phyloP scores from a whole-genome alignment of 2,329 filamentous ascomycete species.

The Pestalotiopsis sp. region DNA sequence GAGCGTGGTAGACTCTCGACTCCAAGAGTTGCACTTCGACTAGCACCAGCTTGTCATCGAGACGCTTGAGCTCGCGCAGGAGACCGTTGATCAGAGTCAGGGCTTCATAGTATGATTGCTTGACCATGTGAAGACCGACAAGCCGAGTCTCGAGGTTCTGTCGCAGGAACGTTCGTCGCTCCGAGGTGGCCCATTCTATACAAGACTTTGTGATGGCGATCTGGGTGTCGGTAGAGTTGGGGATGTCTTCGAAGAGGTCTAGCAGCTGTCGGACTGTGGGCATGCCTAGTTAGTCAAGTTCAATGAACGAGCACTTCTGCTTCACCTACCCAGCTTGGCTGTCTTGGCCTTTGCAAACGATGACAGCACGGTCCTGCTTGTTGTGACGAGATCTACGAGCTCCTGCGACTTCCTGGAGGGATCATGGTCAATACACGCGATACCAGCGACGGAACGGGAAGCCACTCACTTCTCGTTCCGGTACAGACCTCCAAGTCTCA shows the following conservation, averaged over 20 bases:
- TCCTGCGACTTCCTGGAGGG: constrained; percentile 71
- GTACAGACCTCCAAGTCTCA: constrained; percentile 90
- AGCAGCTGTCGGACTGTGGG: constrained; percentile 86
- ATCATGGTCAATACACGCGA: background rate
- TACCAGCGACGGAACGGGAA: background rate
- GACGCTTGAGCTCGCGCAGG: constrained; percentile 92
- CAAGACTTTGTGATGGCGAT: constrained; percentile 96
- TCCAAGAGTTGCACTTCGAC: constrained; percentile 98
- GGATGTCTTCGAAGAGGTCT: constrained; percentile 91
- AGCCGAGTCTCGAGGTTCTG: constrained; percentile 98
- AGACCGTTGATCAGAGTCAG: constrained; percentile 95
- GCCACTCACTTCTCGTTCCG: constrained; percentile 76
- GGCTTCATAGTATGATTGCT: constrained; percentile 96
- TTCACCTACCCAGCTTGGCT: constrained; percentile 84
- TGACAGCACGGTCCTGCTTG: constrained; percentile 87
- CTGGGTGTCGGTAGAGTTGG: constrained; percentile 92
- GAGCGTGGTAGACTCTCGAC: constrained; percentile 93
- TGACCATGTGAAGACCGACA: constrained; percentile 92
- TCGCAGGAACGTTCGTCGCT: constrained; percentile 92
- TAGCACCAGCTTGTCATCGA: constrained; percentile 97
- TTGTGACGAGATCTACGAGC: constrained; percentile 85
- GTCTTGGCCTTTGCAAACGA: constrained; percentile 99
- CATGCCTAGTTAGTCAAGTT: constrained; percentile 11
- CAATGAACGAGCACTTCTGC: background rate
- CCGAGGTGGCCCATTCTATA: constrained; percentile 97